phyloP scores from a whole-genome alignment of 192 early-diverging fungal species.

The Backusella psychrophila region DNA sequence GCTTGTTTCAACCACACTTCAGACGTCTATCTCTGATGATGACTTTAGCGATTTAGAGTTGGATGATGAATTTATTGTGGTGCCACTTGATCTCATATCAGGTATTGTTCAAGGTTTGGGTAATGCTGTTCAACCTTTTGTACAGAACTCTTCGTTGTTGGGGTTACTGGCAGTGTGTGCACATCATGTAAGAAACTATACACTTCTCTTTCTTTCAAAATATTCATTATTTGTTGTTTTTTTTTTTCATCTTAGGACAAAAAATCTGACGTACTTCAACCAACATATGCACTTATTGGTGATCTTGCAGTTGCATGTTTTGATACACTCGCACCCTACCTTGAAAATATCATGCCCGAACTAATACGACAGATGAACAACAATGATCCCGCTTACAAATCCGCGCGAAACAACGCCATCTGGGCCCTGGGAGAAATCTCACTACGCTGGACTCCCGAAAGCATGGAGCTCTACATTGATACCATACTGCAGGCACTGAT shows the following conservation, averaged over 20 bases:
- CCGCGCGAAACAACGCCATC: constrained; percentile 93
- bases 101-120: constrained; percentile 92
- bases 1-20: constrained; percentile 76
- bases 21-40: constrained; percentile 48
- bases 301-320: constrained; percentile 18
- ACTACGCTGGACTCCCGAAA: constrained; percentile 69
- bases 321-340: neutral
- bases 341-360: neutral
- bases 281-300: constrained; percentile 20
- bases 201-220: neutral
- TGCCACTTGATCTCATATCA: constrained; percentile 90
- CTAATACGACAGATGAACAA: neutral
- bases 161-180: constrained; percentile 81
- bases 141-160: constrained; percentile 66
- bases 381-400: neutral
- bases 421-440: constrained; percentile 98
- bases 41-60: constrained; percentile 49
- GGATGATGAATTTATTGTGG: constrained; percentile 94
- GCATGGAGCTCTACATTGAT: constrained; percentile 73
- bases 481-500: constrained; percentile 78
- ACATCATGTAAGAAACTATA: constrained; percentile 43
- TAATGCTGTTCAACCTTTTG: constrained; percentile 66
- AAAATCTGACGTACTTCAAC: constrained; percentile 11
- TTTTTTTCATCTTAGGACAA: constrained; percentile 1
- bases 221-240: neutral